phyloP scores from a whole-genome alignment of 2,329 filamentous ascomycete species.

The Epichloe coenophiala region DNA sequence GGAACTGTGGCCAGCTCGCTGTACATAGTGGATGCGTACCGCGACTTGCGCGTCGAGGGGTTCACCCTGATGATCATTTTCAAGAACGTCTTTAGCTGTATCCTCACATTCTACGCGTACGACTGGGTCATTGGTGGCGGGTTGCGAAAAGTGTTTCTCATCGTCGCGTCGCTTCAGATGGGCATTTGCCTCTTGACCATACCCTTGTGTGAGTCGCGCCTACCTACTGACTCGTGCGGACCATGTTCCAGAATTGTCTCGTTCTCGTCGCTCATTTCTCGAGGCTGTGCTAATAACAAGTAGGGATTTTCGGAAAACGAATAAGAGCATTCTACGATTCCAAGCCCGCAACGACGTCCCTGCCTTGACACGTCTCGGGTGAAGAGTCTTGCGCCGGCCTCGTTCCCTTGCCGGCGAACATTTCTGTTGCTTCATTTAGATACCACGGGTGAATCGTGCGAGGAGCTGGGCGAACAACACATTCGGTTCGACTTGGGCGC shows the following conservation, averaged over 20 bases:
- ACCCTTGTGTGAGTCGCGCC: conserved; percentile 55
- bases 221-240: too few relatives aligned
- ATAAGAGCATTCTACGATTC: conserved; percentile 62
- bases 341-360: conserved; percentile 65
- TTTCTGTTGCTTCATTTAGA: not conserved
- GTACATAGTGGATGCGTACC: conserved; percentile 88
- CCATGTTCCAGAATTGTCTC: too few relatives aligned
- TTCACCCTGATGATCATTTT: conserved; percentile 87
- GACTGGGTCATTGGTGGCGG: conserved; percentile 62
- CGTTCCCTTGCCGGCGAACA: not conserved
- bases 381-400: not conserved
- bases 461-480: not conserved
- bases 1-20: conserved; percentile 74
- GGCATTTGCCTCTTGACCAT: conserved; percentile 61
- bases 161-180: conserved; percentile 64
- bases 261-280: too few relatives aligned
- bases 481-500: not conserved
- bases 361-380: conserved; percentile 18
- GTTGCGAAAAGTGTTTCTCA: conserved; percentile 50
- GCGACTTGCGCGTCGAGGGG: conserved; percentile 71
- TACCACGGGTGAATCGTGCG: not conserved
- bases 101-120: conserved; percentile 71
- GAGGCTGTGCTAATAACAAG: conserved; percentile 2
- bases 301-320: conserved; percentile 68
- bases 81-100: conserved; percentile 88